A percentile compares a stretch with the other conserved stretches of the same genome.
Conservation (phyloP, 2,329 filamentous ascomycete genomes). For the Rhinocladiella mackenziei region DNA sequence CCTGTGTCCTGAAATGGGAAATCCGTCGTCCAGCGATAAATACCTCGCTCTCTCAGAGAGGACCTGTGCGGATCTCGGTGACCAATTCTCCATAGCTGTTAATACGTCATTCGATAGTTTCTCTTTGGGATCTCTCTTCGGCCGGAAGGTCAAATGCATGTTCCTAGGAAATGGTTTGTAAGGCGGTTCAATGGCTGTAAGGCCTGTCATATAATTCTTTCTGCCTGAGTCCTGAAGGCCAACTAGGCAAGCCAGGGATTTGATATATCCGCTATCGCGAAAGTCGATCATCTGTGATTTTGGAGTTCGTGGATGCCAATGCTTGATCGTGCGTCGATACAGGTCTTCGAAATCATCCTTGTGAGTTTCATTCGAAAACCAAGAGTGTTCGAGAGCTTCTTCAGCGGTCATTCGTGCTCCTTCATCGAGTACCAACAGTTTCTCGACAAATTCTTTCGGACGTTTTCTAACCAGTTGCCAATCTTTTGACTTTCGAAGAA, state of each 20-base stretch:
- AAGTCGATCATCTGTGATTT: constrained; percentile 22
- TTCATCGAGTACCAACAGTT: constrained; percentile 51
- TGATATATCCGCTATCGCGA: constrained; percentile 13
- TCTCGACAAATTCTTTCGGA: constrained; percentile 52
- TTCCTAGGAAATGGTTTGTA: constrained; percentile 31
- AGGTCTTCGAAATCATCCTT: constrained; percentile 46
- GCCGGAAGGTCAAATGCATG: constrained; percentile 22
- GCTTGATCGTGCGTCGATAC: constrained; percentile 47
- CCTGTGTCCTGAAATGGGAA: not conserved
- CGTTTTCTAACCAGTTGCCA: constrained; percentile 44
- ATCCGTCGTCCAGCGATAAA: not conserved
- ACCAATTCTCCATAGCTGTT: constrained; percentile 14
- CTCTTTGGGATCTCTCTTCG: constrained; percentile 8
- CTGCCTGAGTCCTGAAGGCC: constrained; percentile 10
- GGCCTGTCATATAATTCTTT: constrained; percentile 9
- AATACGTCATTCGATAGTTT: constrained; percentile 16
- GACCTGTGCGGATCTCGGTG: constrained; percentile 1
- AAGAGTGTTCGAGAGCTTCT: constrained; percentile 52
- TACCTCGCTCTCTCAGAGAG: not conserved
- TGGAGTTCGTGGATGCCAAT: constrained; percentile 47
- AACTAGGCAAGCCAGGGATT: constrained; percentile 9
- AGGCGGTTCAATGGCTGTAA: constrained; percentile 24
- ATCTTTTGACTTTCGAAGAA: constrained; percentile 41
- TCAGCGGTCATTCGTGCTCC: constrained; percentile 48
- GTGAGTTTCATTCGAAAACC: constrained; percentile 54